Conservation (phyloP, 208 protist species). For the Eutreptiella sp. region DNA sequence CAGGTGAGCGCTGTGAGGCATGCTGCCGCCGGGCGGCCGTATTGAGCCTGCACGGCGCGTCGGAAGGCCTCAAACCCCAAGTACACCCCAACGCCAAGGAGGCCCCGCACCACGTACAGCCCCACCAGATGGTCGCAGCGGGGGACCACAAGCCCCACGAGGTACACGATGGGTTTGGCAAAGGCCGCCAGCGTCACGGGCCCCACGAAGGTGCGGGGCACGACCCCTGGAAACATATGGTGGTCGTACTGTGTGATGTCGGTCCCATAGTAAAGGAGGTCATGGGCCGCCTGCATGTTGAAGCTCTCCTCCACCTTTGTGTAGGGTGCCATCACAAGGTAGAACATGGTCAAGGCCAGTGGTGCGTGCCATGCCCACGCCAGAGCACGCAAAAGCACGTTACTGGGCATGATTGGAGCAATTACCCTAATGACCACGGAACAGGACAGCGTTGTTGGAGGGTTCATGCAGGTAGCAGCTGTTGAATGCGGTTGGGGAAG, state of each 20-base stretch:
- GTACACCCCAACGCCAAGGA: constrained; percentile 31
- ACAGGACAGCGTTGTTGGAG: no score
- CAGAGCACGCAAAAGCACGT: no score
- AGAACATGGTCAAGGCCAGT: constrained; percentile 9
- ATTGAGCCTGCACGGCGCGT: not conserved
- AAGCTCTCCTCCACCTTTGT: constrained; percentile 93
- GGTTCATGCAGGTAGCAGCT: no score
- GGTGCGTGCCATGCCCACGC: no score
- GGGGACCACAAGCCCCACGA: constrained; percentile 34
- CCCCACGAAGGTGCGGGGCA: constrained; percentile 81
- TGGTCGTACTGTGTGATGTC: constrained; percentile 71
- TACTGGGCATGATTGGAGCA: no score
- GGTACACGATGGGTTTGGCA: constrained; percentile 21
- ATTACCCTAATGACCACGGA: no score
- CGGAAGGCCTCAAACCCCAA: constrained; percentile 7
- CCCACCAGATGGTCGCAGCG: constrained; percentile 37
- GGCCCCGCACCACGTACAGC: constrained; percentile 24
- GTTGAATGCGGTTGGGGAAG: no score
- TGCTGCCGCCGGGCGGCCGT: not conserved
- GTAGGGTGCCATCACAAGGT: constrained; percentile 45
- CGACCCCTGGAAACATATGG: constrained; percentile 75
- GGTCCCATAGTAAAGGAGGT: constrained; percentile 59
- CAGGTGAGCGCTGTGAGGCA: constrained; percentile 47
- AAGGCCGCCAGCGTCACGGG: constrained; percentile 48
- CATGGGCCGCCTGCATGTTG: constrained; percentile 85